A percentile compares a stretch with the other conserved stretches of the same genome.
Evolutionary conservation across 2,329 filamentous ascomycete species (phyloP).

Genomic region (Plenodomus biglobosus): DNA sequence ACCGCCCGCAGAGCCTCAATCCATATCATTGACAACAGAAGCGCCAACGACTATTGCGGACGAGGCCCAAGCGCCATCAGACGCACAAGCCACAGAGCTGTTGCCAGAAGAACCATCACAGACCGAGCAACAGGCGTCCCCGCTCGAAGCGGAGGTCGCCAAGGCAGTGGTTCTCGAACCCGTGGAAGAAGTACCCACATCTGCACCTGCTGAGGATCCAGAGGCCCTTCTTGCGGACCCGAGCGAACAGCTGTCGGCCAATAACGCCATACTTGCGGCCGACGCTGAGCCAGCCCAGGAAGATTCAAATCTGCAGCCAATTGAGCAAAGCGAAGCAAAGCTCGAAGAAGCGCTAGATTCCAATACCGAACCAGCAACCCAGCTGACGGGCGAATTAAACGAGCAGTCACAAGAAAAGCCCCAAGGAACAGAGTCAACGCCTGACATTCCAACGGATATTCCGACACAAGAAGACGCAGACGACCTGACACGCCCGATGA

Average conservation of each 20-base stretch:
- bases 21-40: constrained; percentile 20
- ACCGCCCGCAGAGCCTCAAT: constrained; percentile 26
- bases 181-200: constrained; percentile 20
- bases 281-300: constrained; percentile 5
- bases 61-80: constrained; percentile 18
- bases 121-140: constrained; percentile 8
- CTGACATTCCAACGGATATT: not conserved
- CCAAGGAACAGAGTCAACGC: not conserved
- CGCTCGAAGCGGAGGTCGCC: constrained; percentile 6
- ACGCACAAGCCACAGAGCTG: constrained; percentile 16
- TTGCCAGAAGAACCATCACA: constrained; percentile 6
- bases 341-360: not conserved
- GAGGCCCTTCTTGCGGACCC: constrained; percentile 9
- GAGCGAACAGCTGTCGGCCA: constrained; percentile 1
- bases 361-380: not conserved
- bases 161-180: constrained; percentile 21
- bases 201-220: constrained; percentile 14
- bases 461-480: not conserved
- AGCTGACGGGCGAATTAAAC: not conserved
- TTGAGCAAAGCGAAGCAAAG: not conserved
- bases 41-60: constrained; percentile 17
- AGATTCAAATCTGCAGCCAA: not conserved
- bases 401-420: not conserved
- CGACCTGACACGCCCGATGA: not conserved
- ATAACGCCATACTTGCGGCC: constrained; percentile 1